Base-by-base conservation (phyloP, 306 rosid species). In the Sicyos baderoa region DNA sequence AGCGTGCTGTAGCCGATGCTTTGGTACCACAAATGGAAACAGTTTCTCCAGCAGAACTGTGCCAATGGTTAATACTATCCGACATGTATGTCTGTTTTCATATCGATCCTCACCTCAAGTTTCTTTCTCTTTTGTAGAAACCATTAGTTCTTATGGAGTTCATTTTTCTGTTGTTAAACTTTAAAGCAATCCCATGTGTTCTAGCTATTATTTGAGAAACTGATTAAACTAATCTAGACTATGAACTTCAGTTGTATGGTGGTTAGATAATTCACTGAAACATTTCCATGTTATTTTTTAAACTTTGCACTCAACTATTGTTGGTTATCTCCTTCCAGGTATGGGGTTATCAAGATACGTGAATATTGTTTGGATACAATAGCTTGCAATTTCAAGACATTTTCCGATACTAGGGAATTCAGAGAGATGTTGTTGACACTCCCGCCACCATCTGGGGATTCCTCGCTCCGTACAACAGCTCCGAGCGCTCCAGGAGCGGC, bases 381-480 rank as follows among this genome's bases (percentile, higher is more conserved):
- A 37, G 93, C 98, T 70, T 86, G 88, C 73, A 87, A 89, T 77
- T 92, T 89, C 75, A 96, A 92, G 81, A 80, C 89, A 59, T 89
- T 92, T 79, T 93, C 93, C 8, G 96, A 92, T 19, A 86, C 85
- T 22, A 52, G 54, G 56, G 98, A 92, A 73, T 92, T 92, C 79
- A 82, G 91, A 54, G 91, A 91, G 57, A 82, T 87, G 84, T 75
- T 92, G 53, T 82, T 89, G 87, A 87, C 95, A 19, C 80, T 92
- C 71, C 98, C 98, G 10, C 88, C 95, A 22, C 96, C 98, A 68
- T 89, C 98, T 1, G 98, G 98, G 61, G 98, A 92, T 77, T 87
- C 91, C 9, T 82, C 93, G 8, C 86, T 89, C 54, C 96, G 98
- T 57, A 92, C 98, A 25, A 89, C 96, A 27, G 86, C 74, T 72